phyloP scores from a whole-genome alignment of 2,329 filamentous ascomycete genomes.

The Microdochium nivale region DNA sequence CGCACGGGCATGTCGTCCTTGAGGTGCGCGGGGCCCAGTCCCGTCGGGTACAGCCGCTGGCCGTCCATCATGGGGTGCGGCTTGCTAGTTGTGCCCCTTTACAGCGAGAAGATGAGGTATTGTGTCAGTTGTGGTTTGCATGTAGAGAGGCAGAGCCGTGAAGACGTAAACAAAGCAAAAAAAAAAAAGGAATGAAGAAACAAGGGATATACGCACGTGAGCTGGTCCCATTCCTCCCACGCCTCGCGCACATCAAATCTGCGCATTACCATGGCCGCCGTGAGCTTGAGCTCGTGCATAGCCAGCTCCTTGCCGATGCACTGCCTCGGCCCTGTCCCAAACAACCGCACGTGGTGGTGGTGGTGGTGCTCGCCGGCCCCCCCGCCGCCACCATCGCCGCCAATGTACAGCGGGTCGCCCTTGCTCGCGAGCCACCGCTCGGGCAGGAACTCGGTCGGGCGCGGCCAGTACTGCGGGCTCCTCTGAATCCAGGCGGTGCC shows the following conservation, averaged over 20 bases:
- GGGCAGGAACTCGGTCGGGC: conserved; percentile 23
- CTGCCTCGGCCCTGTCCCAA: conserved; percentile 17
- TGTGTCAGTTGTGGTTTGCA: no score
- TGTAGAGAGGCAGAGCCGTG: no score
- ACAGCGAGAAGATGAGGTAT: no score
- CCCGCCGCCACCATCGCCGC: no score
- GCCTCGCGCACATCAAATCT: conserved; percentile 15
- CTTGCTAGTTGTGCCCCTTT: background rate
- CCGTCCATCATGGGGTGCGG: background rate
- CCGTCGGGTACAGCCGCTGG: background rate
- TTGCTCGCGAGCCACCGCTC: conserved; percentile 25
- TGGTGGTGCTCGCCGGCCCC: no score
- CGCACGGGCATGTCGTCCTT: background rate
- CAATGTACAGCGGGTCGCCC: conserved; percentile 8
- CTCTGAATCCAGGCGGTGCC: background rate
- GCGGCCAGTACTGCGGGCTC: conserved; percentile 5
- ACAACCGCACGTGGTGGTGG: conserved; percentile 10
- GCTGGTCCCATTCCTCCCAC: conserved; percentile 18
- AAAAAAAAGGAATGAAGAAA: background rate
- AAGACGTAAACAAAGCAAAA: background rate
- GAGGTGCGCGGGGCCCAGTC: background rate
- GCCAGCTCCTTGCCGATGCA: conserved; percentile 22
- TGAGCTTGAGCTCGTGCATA: conserved; percentile 15
- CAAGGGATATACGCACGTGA: background rate
- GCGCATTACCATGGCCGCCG: conserved; percentile 11